Base-by-base conservation (phyloP, 306 rosid genomes). In the Prunus mongolica region DNA sequence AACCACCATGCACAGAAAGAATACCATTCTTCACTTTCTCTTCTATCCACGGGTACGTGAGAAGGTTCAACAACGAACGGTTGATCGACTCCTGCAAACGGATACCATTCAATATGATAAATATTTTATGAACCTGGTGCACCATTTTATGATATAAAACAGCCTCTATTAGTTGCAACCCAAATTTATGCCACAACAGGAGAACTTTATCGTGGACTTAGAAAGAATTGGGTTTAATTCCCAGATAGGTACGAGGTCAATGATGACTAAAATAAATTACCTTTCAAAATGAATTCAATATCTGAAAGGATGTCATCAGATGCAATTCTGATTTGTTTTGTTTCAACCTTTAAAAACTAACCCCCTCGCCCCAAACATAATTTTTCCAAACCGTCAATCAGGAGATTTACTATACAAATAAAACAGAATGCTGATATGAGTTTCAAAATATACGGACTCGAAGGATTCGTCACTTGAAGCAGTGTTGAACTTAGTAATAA, bases 11-110 rank as follows among this genome's bases (percentile, higher is more conserved):
- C 74, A 95, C 61, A 67, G 71, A 79, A 28, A 92, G 92, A 80
- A 84, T 71, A 60, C 86, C 96, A 9, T 81, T 85, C 58, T 84
- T 89, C 77, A 95, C 96, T 67, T 89, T 95, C 83, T 91, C 91
- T 85, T 89, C 91, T 64, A 95, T 90, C 99, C 99, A 95, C 0
- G 99, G 97, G 75, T 95, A 95, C n/a, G 90, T 78, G 67, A 95
- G 97, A 52, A 95, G 89, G 88, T 89, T 95, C 56, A 78, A 67
- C 80, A 95, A 75, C 7, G 99, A 90, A 54, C 86, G 81, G 80
- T 95, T 89, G 20, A 95, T 55, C 5, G 98, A 94, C 86, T 85
- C 96, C 99, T 95, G 96, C 66, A 75, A 18, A 73, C 65, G 62
- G 60, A 25, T 19, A 44, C 54, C 27, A 80, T 24, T 67, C 67